Evolutionary conservation across 2,329 filamentous ascomycete species (phyloP), one percentile per base, ranked within the genome.

Genomic region (Microdochium nivale): DNA sequence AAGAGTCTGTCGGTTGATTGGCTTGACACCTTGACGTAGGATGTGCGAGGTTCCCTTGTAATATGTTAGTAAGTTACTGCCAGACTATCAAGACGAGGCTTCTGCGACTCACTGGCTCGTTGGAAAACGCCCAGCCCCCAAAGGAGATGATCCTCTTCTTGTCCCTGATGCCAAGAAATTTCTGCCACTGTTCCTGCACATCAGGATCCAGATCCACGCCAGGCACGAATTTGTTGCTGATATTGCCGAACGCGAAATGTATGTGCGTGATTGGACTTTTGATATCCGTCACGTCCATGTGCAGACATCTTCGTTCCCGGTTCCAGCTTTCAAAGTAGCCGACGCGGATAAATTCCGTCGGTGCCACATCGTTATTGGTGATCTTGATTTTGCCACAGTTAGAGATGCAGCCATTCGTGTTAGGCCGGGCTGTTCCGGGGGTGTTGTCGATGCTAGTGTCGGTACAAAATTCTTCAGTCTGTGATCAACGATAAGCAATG

Each of bases 81-180:
- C 14, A 8, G 33, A 8, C 33, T 16, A 37, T 16, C 8, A 8
- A 37, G 14, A 16, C 16, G 7, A 16, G 33, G 33, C 33, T 37
- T 7, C 5, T 37, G 3, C 5, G 33, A 8, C 33, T 61, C 2
- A 30, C 55, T 4, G 52, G 51, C 16, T 40, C 47, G 2, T 53
- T 59, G 4, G 37, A 49, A 35, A 57, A 60, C 7, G 47, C 55
- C 58, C 58, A 61, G 2, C 59, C 58, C 9, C 59, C 59, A 24
- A 59, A 56, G 0, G 54, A 48, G 14, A 61, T 44, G 13, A 60
- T 55, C 8, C 50, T 49, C 37, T 60, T 59, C 14, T 54, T 47
- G 3, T 40, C 51, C 3, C 9, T 49, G 32, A 57, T 53, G 5
- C 14, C 25, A 47, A 55, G 58, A 49, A 59, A 61, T 19, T 37